Base-by-base conservation (phyloP, 164 flowering plant species). In the Vitis amurensis region DNA sequence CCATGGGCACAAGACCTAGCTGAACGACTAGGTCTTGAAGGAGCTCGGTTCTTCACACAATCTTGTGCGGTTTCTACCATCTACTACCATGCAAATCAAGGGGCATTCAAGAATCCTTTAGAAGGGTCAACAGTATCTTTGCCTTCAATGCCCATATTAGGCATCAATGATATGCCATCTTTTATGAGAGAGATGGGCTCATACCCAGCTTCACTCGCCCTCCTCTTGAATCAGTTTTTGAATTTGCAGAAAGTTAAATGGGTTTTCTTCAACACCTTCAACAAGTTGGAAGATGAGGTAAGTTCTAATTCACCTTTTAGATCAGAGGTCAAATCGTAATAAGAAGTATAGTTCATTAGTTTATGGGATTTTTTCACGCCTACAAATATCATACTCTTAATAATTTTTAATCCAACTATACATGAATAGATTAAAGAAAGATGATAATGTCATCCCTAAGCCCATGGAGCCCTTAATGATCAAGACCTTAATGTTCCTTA, bases 1-100 rank as follows among this genome's bases (percentile, higher is more conserved):
- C 79, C 87, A 9, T 88, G 90, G 91, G 84, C 69, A 4, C 60
- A 85, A 2, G 83, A 81, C 8, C 52, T 87, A 0, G 87, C 82
- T 2, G 67, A 69, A 44, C 15, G 48, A 5, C 30, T 16, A 2
- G 87, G 84, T 3, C 3, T 90, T 9, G 15, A n/a, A 8, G 84
- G 75, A 1, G 91, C 84, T 8, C 11, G 85, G 0, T 83, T 88
- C 61, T 85, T 78, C 74, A 84, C 95, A 23, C 87, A 87, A 27
- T 51, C 87, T 0, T 76, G 82, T 51, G 66, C 71, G 2, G 82
- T 85, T 13, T 55, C 50, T 67, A 61, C 63, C 14, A 61, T 84
- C 0, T 82, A 77, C 61, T 81, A 76, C 67, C 71, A 73, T 57
- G 69, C 68, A 0, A 37, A 63, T 27, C 70, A 59, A 7, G 83